Evolutionary conservation across 1,139 yeast genomes (phyloP), one percentile per base, ranked within the genome.

Genomic region (Lodderomyces parapsilosis): DNA sequence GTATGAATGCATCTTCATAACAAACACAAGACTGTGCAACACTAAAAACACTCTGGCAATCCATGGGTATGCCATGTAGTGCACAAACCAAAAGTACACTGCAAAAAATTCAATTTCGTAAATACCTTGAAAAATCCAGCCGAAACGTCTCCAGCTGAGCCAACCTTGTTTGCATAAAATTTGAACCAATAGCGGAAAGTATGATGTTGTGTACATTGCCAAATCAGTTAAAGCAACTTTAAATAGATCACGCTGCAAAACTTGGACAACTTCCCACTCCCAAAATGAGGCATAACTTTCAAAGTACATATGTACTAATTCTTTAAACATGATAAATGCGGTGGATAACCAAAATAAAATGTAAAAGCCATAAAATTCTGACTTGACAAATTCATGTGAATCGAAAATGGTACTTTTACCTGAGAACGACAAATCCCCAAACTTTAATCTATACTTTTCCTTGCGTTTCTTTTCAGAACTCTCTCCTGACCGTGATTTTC

Each of bases 1-100:
- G 58, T 83, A 91, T 1, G 96, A 88, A 60, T 91, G 97, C 81
- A 84, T 85, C 59, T 91, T 91, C 98, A 91, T 91, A 50, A 91
- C 62, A 51, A 90, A 68, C 4, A 91, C 97, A 43, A 88, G 69
- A n/a, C 88, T 80, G 60, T 91, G 98, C 45, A 91, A 69, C 46
- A 87, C 74, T 48, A 91, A 65, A 55, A 86, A 91, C 34, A 90
- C 91, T 56, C 83, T 81, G 4, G 89, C 96, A 42, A 90, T 84
- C 98, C 98, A 91, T 3, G 91, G 88, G 55, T 74, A 85, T 28
- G 71, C 63, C 61, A 65, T 55, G 13, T 50, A 50, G 44, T 63
- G 58, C 3, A 91, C 79, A 53, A 78, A 68, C 51, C 68, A 60
- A 35, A 81, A 57, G 70, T 73, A 76, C 53, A 76, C 80, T 33